A percentile compares a stretch with the other conserved stretches of the same genome.
These are phyloP conservation scores for Salvia sclarea DNA, from an alignment of 305 asterid genomes.

Conservation along the genomic window DNA sequence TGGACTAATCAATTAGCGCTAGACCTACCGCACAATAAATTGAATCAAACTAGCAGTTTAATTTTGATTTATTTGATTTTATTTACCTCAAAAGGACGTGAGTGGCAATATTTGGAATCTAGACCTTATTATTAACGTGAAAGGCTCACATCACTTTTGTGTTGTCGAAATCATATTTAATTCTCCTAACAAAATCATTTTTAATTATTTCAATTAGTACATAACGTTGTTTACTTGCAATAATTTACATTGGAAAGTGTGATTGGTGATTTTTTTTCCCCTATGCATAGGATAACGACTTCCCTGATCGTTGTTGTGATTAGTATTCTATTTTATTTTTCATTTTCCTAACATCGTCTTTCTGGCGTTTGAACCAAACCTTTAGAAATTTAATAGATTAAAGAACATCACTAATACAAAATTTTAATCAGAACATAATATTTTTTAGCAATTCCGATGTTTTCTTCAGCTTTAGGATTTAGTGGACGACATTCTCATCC, in stretches of 20 bases:
- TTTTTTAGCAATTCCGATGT: no score
- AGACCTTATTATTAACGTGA: not conserved
- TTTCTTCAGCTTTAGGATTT: no score
- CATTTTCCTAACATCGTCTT: no score
- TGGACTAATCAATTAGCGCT: slow-evolving; percentile 27
- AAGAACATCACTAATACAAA: no score
- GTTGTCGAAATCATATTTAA: not conserved
- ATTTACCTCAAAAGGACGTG: no score
- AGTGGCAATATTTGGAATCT: not conserved
- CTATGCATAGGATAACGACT: not conserved
- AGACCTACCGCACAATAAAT: slow-evolving; percentile 9
- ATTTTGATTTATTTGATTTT: not conserved
- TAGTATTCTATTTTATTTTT: not conserved
- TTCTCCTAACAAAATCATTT: no score
- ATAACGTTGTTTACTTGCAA: not conserved
- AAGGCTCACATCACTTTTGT: not conserved
- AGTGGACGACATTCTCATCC: no score
- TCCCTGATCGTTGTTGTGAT: not conserved
- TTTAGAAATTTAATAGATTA: no score
- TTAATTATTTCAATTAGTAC: not conserved
- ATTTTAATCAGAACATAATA: no score
- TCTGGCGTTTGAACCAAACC: no score
- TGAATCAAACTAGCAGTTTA: no score
- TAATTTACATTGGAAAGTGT: not conserved
- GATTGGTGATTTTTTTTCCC: not conserved